A percentile compares a stretch with the other conserved stretches of the same genome.
phyloP scores from a whole-genome alignment of 495 filamentous ascomycete genomes.

The Penicillium herquei region DNA sequence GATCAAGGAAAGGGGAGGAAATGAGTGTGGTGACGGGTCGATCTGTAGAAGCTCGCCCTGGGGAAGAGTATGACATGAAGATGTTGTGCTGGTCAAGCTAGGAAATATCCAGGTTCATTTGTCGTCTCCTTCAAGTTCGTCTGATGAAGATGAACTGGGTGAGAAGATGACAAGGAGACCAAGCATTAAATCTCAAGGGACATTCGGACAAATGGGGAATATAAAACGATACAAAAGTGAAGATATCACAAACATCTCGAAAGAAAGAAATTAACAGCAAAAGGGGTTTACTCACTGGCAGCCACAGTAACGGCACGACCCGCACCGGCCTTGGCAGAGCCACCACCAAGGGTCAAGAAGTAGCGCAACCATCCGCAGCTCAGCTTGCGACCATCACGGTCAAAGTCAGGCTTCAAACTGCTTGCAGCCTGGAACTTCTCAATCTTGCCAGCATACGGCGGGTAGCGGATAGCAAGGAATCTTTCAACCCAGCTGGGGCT shows the following conservation, averaged over 20 bases:
- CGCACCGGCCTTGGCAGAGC: conserved; percentile 39
- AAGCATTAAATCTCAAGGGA: conserved; percentile 4
- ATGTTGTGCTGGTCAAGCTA: too few species aligned
- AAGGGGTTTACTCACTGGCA: conserved; percentile 42
- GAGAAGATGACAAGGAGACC: conserved; percentile 1
- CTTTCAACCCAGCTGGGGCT: conserved; percentile 81
- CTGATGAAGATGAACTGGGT: conserved; percentile 1
- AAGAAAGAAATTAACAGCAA: neutral
- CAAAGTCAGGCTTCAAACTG: conserved; percentile 71
- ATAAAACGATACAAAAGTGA: neutral
- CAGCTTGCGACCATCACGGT: conserved; percentile 66
- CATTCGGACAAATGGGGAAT: conserved; percentile 4
- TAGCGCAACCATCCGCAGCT: conserved; percentile 46
- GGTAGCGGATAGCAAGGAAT: conserved; percentile 74
- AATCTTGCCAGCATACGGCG: conserved; percentile 69
- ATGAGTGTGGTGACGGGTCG: conserved; percentile 1
- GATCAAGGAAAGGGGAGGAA: conserved; percentile 5
- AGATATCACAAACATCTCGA: neutral
- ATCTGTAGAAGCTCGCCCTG: neutral
- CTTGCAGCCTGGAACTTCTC: conserved; percentile 56
- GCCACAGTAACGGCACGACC: conserved; percentile 41
- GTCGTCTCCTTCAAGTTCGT: conserved; percentile 11
- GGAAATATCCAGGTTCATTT: conserved; percentile 1
- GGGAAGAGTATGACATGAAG: conserved; percentile 1
- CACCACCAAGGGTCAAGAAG: conserved; percentile 46